phyloP scores from a whole-genome alignment of 768 basidiomycete species.

The Boletus rubroflammeus region DNA sequence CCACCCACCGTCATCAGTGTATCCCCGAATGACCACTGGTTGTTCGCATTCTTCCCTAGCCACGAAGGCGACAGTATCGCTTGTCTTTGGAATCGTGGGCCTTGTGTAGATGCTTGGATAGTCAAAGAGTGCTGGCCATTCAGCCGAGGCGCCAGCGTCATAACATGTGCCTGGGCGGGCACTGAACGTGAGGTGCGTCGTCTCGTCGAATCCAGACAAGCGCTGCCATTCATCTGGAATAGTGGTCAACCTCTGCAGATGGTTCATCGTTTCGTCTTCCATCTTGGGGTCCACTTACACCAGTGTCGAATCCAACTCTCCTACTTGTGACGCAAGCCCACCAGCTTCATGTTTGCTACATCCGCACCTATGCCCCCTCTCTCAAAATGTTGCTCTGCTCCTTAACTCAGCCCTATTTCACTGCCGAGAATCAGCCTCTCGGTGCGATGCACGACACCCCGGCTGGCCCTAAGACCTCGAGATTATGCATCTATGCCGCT shows the following conservation, averaged over 20 bases:
- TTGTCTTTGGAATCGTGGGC: conserved; percentile 62
- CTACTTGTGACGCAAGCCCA: conserved; percentile 65
- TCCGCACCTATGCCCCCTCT: conserved; percentile 42
- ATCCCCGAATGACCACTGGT: conserved; percentile 54
- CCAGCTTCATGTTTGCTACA: conserved; percentile 50
- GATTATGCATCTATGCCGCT: conserved; percentile 53
- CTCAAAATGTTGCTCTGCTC: conserved; percentile 50
- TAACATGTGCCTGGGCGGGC: conserved; percentile 62
- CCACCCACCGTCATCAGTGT: conserved; percentile 62
- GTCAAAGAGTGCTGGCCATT: conserved; percentile 56
- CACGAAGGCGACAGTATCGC: conserved; percentile 52
- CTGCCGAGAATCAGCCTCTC: conserved; percentile 33
- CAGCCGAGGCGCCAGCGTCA: conserved; percentile 49
- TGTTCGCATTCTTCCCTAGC: conserved; percentile 75
- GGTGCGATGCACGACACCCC: conserved; percentile 30
- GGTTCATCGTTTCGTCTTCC: conserved; percentile 56
- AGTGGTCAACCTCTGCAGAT: conserved; percentile 53
- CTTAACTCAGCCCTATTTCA: conserved; percentile 39
- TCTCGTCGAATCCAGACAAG: not conserved
- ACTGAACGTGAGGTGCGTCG: conserved; percentile 53
- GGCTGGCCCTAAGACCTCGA: conserved; percentile 37
- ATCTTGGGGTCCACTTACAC: conserved; percentile 52
- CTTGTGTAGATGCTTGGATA: conserved; percentile 59
- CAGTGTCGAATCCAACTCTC: conserved; percentile 52
- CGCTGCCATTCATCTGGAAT: conserved; percentile 1